A percentile compares a stretch with the other conserved stretches of the same genome.
Evolutionary conservation across 768 basidiomycete species (phyloP).

Genomic region (Amanita thiersii): DNA sequence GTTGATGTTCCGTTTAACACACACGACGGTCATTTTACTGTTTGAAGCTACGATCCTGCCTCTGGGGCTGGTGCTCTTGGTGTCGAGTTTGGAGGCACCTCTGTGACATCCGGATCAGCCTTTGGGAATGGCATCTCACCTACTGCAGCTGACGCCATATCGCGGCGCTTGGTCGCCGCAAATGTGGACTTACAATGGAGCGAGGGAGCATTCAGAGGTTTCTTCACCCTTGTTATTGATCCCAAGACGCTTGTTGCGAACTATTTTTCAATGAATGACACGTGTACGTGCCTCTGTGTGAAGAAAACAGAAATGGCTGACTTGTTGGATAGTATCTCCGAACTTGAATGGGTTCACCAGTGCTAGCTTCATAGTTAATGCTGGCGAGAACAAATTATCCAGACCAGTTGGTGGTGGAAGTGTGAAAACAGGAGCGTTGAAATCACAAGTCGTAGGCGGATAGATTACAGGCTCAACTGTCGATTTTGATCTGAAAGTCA

Average conservation of each 20-base stretch:
- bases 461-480: too few species aligned
- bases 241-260: constrained; percentile 36
- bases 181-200: constrained; percentile 35
- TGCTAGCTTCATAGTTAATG: constrained; percentile 32
- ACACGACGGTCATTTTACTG: not conserved
- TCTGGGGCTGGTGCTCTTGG: constrained; percentile 44
- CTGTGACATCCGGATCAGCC: constrained; percentile 42
- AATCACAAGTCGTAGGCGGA: too few species aligned
- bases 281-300: constrained; percentile 23
- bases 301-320: not conserved
- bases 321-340: constrained; percentile 21
- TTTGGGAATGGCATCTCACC: constrained; percentile 35
- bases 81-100: constrained; percentile 57
- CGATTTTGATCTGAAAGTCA: too few species aligned
- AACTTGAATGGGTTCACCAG: constrained; percentile 38
- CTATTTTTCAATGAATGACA: constrained; percentile 45
- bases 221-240: constrained; percentile 46
- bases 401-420: constrained; percentile 42
- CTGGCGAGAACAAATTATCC: constrained; percentile 35
- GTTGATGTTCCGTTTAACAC: not conserved
- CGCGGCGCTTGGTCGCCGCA: not conserved
- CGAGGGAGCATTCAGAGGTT: constrained; percentile 51
- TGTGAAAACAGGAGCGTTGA: constrained; percentile 36
- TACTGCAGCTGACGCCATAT: not conserved
- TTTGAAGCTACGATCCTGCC: constrained; percentile 39